phyloP scores from a whole-genome alignment of 2,329 filamentous ascomycete species.

The Sporothrix inflata region DNA sequence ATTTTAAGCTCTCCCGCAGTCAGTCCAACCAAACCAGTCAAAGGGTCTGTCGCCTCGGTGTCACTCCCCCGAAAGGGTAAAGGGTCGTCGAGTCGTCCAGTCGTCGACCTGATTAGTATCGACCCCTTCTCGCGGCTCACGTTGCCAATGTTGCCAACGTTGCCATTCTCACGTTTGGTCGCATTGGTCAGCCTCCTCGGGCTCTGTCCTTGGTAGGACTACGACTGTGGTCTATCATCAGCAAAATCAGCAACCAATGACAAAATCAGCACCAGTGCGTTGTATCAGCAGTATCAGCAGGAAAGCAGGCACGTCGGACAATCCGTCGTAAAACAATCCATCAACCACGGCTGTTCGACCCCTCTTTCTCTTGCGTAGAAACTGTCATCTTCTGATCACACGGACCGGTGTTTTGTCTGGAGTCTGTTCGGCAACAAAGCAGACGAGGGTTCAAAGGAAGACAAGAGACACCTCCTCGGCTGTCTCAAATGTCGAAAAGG shows the following conservation, averaged over 20 bases:
- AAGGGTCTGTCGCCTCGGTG: not conserved
- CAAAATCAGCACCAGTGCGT: constrained; percentile 1
- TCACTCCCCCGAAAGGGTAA: not conserved
- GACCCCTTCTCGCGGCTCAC: not conserved
- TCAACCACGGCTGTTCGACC: not conserved
- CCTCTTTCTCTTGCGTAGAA: not conserved
- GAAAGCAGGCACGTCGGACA: not conserved
- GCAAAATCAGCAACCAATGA: not conserved
- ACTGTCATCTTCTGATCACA: not conserved
- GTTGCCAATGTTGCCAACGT: too few species aligned
- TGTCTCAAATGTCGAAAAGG: constrained; percentile 1
- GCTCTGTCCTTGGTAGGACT: not conserved
- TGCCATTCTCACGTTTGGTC: not conserved
- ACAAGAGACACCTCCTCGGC: not conserved
- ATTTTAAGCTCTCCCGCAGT: not conserved
- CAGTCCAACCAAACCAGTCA: not conserved
- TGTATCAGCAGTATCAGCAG: constrained; percentile 9
- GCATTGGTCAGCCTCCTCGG: constrained; percentile 18
- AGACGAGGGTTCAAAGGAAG: not conserved
- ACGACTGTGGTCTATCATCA: not conserved
- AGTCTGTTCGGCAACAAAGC: not conserved
- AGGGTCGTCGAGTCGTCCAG: not conserved
- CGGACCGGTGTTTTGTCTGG: not conserved
- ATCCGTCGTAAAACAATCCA: not conserved
- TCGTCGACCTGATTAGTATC: constrained; percentile 1